phyloP scores from a whole-genome alignment of 2,329 filamentous ascomycete species.

The Fusarium sacchari region DNA sequence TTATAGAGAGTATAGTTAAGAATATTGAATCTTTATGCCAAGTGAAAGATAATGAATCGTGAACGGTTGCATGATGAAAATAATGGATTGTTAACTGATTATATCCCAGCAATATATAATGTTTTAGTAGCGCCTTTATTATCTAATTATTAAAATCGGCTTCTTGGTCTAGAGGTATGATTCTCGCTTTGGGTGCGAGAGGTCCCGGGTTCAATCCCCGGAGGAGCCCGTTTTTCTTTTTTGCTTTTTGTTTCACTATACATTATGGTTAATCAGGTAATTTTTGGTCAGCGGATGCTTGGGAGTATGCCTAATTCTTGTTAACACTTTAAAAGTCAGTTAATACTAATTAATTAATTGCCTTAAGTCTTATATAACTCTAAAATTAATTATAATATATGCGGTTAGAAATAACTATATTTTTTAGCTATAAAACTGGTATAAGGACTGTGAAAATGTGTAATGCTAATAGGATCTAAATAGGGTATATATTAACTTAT shows the following conservation, averaged over 20 bases:
- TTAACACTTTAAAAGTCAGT: fast-evolving
- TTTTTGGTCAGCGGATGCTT: background rate
- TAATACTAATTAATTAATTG: fast-evolving
- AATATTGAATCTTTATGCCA: fast-evolving
- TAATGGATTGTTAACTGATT: too few relatives aligned
- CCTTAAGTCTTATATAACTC: fast-evolving
- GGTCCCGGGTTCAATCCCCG: conserved; percentile 59
- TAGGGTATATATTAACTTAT: background rate
- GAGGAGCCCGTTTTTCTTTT: conserved; percentile 34
- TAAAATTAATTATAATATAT: fast-evolving
- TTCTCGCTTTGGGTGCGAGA: conserved; percentile 49
- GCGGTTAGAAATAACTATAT: background rate
- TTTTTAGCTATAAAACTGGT: fast-evolving
- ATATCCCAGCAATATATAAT: too few relatives aligned
- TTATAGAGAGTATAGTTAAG: fast-evolving
- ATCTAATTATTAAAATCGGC: background rate
- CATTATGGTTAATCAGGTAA: fast-evolving
- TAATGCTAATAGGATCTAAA: background rate
- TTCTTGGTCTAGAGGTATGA: conserved; percentile 38
- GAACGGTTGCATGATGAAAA: too few relatives aligned
- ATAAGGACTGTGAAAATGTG: background rate
- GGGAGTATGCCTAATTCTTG: fast-evolving
- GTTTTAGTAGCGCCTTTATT: fast-evolving
- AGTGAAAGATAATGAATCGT: too few relatives aligned
- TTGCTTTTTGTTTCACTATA: fast-evolving